Conservation (phyloP, 192 early-diverging fungal species). For the Spizellomyces punctatus region DNA sequence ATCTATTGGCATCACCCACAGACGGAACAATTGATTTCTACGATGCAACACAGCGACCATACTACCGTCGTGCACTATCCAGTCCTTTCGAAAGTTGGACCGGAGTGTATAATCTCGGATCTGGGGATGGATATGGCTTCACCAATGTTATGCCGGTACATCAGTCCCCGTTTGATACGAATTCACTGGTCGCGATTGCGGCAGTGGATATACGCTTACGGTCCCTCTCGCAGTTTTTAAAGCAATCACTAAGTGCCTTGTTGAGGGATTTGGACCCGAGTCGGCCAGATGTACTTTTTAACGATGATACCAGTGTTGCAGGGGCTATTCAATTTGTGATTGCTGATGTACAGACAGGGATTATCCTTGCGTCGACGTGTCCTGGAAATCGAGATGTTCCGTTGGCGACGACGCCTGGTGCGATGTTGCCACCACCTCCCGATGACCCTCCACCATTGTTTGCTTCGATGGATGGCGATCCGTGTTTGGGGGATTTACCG, state of each 20-base stretch:
- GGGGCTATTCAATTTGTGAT: conserved; percentile 13
- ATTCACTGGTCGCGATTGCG: conserved; percentile 2
- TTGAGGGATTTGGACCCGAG: conserved; percentile 6
- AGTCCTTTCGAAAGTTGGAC: conserved; percentile 9
- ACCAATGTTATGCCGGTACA: conserved; percentile 24
- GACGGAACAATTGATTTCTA: conserved; percentile 2
- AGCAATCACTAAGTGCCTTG: conserved; percentile 4
- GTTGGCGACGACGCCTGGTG: background rate
- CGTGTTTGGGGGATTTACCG: conserved; percentile 20
- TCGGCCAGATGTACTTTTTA: background rate
- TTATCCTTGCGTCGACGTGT: conserved; percentile 26
- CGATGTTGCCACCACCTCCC: background rate
- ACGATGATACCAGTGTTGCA: background rate
- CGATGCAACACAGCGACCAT: conserved; percentile 28
- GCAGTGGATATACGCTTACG: conserved; percentile 26
- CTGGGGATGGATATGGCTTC: conserved; percentile 31
- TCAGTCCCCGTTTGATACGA: background rate
- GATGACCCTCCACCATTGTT: conserved; percentile 8
- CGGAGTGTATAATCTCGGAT: conserved; percentile 24
- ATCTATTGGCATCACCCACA: background rate
- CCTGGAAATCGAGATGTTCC: background rate
- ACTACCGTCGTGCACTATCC: conserved; percentile 7
- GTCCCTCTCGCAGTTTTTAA: conserved; percentile 14
- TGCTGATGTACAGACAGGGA: conserved; percentile 13
- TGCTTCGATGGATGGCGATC: conserved; percentile 1